Evolutionary conservation across 352 stramenopile species (phyloP).

Genomic region (Aphanomyces invadans): DNA sequence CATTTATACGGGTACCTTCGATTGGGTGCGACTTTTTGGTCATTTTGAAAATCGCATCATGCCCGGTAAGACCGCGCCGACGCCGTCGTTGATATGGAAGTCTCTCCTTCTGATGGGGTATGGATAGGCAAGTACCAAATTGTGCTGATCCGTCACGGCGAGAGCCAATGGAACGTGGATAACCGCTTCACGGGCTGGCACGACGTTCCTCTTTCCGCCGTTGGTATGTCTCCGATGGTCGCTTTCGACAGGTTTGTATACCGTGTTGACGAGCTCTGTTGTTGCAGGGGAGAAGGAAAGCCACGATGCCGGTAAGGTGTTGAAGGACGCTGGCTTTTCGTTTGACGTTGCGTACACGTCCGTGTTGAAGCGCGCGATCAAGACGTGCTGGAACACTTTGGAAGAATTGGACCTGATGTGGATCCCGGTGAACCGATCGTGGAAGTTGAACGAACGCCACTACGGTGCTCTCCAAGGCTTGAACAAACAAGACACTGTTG

Average conservation of each 20-base stretch:
- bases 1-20: slow-evolving; percentile 9
- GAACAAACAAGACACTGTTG: slow-evolving; percentile 98
- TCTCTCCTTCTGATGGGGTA: background rate
- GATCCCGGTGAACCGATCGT: slow-evolving; percentile 91
- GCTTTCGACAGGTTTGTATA: background rate
- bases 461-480: slow-evolving; percentile 97
- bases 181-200: slow-evolving; percentile 99
- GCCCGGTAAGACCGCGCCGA: background rate
- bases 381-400: slow-evolving; percentile 94
- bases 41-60: slow-evolving; percentile 5
- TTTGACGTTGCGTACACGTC: slow-evolving; percentile 96
- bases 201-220: slow-evolving; percentile 90
- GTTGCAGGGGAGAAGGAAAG: slow-evolving; percentile 84
- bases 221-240: slow-evolving; percentile 27
- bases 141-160: slow-evolving; percentile 91
- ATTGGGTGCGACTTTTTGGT: slow-evolving; percentile 2
- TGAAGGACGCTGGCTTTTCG: slow-evolving; percentile 88
- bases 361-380: slow-evolving; percentile 96
- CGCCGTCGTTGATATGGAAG: background rate
- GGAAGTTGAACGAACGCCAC: slow-evolving; percentile 97
- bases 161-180: slow-evolving; percentile 97
- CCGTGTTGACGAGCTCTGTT: background rate
- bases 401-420: slow-evolving; percentile 97
- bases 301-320: slow-evolving; percentile 89
- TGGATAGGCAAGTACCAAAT: slow-evolving; percentile 74